Conservation (phyloP, 2,329 filamentous ascomycete genomes). For the Ceratocystis huliohia region DNA sequence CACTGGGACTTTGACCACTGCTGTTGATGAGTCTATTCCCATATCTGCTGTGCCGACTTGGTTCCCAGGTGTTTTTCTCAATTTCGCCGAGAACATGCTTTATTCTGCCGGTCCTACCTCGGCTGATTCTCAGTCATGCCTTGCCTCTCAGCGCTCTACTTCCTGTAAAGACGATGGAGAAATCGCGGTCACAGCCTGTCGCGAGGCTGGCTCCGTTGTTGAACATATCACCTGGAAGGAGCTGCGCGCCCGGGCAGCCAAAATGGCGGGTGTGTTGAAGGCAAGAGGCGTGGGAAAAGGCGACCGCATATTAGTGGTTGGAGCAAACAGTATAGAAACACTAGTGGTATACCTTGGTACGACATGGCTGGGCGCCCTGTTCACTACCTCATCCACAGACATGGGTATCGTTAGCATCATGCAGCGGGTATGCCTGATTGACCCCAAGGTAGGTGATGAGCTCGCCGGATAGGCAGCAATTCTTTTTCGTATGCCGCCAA, state of each 20-base stretch:
- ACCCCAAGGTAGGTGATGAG: constrained; percentile 39
- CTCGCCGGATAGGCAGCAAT: constrained; percentile 27
- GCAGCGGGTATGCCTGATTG: constrained; percentile 60
- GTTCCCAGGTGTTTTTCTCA: constrained; percentile 63
- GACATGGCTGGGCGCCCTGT: constrained; percentile 58
- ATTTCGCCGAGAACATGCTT: constrained; percentile 71
- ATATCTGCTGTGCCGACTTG: constrained; percentile 63
- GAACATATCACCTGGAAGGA: constrained; percentile 54
- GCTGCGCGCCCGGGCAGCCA: constrained; percentile 45
- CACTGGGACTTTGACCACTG: constrained; percentile 42
- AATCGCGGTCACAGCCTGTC: constrained; percentile 58
- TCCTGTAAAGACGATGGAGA: constrained; percentile 56
- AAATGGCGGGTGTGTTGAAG: constrained; percentile 53
- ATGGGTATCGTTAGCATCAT: constrained; percentile 71
- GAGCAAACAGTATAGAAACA: constrained; percentile 63
- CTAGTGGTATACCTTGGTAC: constrained; percentile 58
- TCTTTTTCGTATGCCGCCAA: constrained; percentile 23
- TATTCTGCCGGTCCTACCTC: constrained; percentile 34
- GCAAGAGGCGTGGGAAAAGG: constrained; percentile 54
- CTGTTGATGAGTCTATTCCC: constrained; percentile 56
- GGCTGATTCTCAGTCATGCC: constrained; percentile 27
- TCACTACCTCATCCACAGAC: constrained; percentile 66
- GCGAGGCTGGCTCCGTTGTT: constrained; percentile 49
- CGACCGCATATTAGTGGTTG: constrained; percentile 63
- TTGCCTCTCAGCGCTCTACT: constrained; percentile 35